Evolutionary conservation across 768 basidiomycete genomes (phyloP), one percentile per base, ranked within the genome.

Genomic region (Cubamyces sp.): DNA sequence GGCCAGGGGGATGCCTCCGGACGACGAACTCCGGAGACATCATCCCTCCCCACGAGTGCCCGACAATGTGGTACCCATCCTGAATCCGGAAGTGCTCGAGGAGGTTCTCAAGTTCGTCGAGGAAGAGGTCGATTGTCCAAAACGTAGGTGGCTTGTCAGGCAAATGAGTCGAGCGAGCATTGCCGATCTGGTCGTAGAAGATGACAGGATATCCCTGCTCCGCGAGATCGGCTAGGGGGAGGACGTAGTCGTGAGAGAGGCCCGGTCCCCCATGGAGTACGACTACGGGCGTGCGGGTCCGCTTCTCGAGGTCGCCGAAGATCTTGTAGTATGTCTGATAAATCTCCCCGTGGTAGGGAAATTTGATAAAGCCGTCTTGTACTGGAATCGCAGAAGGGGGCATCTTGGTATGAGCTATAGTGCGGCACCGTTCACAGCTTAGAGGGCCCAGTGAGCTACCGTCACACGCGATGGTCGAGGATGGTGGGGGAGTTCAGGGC

Each of bases 31-130:
- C 77, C n/a, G 74, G 64, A 0, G 73, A 82, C 16, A 86, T 74
- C 71, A 82, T 83, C 0, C 80, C 84, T 15, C 85, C 85, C 84
- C 84, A 85, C 6, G 82, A 84, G 52, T 87, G 85, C 0, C 86
- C 85, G 2, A 79, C 65, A 3, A 86, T 69, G 65, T 80, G 76
- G 68, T 77, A 86, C 19, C 69, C 64, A 2, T 69, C 66, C 6
- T 67, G 45, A 62, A 85, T 76, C 0, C 70, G 75, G 25, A 87
- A 71, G 26, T 81, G 64, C 1, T 66, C 41, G 21, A 86, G 57
- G 14, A 87, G 64, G 57, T 83, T 84, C 16, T 76, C 75, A 28
- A 87, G 78, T 72, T 87, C 82, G 47, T 79, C 79, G 62, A 83
- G 70, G 73, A 84, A 87, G 3, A 87, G 76, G 6, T 81, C 76